Base-by-base conservation (phyloP, 805 yeast genomes). In the Wickerhamomyces tratensis region DNA sequence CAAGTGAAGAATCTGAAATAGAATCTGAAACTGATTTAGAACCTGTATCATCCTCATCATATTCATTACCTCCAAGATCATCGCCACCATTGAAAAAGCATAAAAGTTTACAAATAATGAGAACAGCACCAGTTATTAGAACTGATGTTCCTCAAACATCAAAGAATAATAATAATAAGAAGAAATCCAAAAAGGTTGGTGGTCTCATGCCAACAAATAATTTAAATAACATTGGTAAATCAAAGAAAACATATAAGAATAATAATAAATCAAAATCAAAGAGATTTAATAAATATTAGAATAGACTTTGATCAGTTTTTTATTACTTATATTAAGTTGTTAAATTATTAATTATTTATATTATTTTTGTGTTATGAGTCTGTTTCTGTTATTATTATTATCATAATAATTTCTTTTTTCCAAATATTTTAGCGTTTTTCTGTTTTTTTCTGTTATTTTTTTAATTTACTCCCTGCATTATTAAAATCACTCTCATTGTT, bases 151-250 rank as follows among this genome's bases (percentile, higher is more conserved):
- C 20, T 20, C 20, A 27, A 8, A 27, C 10, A 27, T 27, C 10
- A 27, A 31, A 20, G 20, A 30, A 39, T 12, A 49, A 45, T 41
- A 49, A 46, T 20, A 40, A 27, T n/a, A 52, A 47, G 38, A 20
- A 25, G 6, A 37, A 29, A 26, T 6, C 2, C 12, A 27, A 9
- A 13, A 37, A n/a, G 35, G n/a, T 49, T 26, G 43, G 44, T 5
- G 36, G 52, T 1, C 38, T 48, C 15, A 44, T 41, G 15, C 60
- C 60, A 39, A 53, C 56, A 1, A 56, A 56, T 35, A 56, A 52
- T 35, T 30, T 56, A 40, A 47, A 45, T 9, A 53, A 52, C 36
- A 48, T 52, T 9, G 47, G 46, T 5, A 29, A 38, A 39, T 38
- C 38, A 13, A 34, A 40, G 25, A 51, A 50, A 43, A 54, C 48